These are phyloP conservation scores for Kockovaella imperatae DNA, from an alignment of 768 basidiomycete species.

Conservation along the genomic window DNA sequence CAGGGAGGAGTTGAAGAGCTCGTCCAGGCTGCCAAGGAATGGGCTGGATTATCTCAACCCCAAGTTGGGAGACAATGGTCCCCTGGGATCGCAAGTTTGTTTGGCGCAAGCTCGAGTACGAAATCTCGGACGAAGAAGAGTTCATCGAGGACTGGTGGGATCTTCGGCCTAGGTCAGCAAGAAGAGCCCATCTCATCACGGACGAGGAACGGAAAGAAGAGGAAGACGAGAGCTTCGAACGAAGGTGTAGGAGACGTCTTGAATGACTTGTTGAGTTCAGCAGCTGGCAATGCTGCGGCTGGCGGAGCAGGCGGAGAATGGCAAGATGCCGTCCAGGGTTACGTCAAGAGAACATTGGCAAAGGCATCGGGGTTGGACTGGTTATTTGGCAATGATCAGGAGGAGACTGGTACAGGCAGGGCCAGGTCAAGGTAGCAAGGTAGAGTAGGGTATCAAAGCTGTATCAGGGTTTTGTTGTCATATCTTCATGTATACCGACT, in stretches of 20 bases:
- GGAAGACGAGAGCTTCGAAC: background rate
- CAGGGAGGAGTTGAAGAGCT: slow-evolving; percentile 33
- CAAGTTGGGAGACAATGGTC: background rate
- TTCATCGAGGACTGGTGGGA: background rate
- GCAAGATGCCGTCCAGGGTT: slow-evolving; percentile 18
- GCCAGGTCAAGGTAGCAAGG: background rate
- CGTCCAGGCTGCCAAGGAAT: slow-evolving; percentile 22
- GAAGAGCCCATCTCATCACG: slow-evolving; percentile 12
- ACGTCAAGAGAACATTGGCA: slow-evolving; percentile 19
- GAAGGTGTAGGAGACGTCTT: slow-evolving; percentile 1
- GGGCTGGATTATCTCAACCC: slow-evolving; percentile 10
- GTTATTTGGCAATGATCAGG: slow-evolving; percentile 3
- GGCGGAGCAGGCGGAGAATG: background rate
- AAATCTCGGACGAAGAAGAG: background rate
- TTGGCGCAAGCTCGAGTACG: background rate
- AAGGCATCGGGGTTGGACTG: slow-evolving; percentile 26
- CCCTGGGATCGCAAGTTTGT: background rate
- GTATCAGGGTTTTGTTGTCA: no score
- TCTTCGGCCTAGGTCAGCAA: background rate
- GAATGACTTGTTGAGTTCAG: background rate
- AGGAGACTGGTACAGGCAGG: background rate
- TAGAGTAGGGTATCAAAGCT: no score
- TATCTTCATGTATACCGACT: no score
- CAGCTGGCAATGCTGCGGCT: slow-evolving; percentile 5
- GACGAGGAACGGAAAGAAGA: slow-evolving; percentile 10